These are phyloP conservation scores for Salvia miltiorrhiza DNA, from an alignment of 257 asterid genomes.

Conservation along the genomic window DNA sequence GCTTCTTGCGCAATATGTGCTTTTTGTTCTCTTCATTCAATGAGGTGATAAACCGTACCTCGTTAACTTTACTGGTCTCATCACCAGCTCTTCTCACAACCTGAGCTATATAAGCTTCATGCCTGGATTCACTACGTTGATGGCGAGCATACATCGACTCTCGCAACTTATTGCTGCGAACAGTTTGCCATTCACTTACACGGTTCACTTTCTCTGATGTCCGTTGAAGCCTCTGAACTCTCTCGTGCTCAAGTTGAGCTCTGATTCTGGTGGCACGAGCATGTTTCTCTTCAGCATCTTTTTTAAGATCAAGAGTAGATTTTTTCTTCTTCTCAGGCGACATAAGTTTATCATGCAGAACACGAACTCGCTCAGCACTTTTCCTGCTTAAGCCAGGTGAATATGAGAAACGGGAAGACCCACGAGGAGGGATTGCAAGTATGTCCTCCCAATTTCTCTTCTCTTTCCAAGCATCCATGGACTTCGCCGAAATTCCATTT, in stretches of 20 bases:
- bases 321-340: constrained; percentile 96
- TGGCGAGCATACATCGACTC: constrained; percentile 94
- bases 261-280: constrained; percentile 97
- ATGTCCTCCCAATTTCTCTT: constrained; percentile 97
- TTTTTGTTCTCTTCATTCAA: constrained; percentile 95
- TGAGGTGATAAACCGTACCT: constrained; percentile 96
- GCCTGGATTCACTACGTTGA: constrained; percentile 87
- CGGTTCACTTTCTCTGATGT: constrained; percentile 93
- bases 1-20: constrained; percentile 82
- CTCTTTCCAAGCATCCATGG: constrained; percentile 99
- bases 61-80: constrained; percentile 96
- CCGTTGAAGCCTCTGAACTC: constrained; percentile 92
- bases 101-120: constrained; percentile 89
- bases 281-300: constrained; percentile 96
- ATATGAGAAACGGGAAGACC: constrained; percentile 84
- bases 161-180: constrained; percentile 81
- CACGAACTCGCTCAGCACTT: constrained; percentile 80
- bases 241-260: constrained; percentile 91
- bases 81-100: constrained; percentile 99
- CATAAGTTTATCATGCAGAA: constrained; percentile 94
- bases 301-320: constrained; percentile 78
- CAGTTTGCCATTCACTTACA: constrained; percentile 90
- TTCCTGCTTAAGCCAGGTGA: constrained; percentile 89
- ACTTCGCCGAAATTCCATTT: constrained; percentile 59
- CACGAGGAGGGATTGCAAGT: constrained; percentile 79